Percentiles rank a stretch among this genome's conserved stretches.
These are phyloP conservation scores for Trypanosoma mega DNA, from an alignment of 208 protist genomes.

Conservation along the genomic window DNA sequence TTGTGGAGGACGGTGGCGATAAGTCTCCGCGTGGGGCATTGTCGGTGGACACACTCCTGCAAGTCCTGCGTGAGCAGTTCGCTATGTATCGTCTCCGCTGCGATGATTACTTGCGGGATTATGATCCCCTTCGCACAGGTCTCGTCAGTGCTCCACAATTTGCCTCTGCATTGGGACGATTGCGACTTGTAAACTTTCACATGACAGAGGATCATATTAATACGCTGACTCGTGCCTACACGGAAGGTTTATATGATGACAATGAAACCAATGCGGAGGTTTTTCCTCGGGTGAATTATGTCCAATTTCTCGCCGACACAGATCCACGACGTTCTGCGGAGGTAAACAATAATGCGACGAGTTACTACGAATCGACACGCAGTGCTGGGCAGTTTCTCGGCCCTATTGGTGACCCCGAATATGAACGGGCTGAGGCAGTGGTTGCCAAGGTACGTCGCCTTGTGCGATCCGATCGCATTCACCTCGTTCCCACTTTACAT, in stretches of 20 bases:
- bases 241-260: constrained; percentile 19
- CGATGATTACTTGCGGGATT: constrained; percentile 80
- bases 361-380: constrained; percentile 61
- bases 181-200: constrained; percentile 74
- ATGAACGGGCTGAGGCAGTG: constrained; percentile 32
- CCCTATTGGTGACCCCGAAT: constrained; percentile 27
- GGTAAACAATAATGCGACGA: constrained; percentile 24
- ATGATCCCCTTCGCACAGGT: constrained; percentile 83
- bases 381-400: constrained; percentile 49
- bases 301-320: constrained; percentile 67
- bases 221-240: constrained; percentile 67
- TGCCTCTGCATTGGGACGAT: constrained; percentile 68
- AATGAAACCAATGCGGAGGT: constrained; percentile 19
- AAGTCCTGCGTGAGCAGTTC: constrained; percentile 62
- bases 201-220: constrained; percentile 64
- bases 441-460: constrained; percentile 55
- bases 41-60: constrained; percentile 48
- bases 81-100: constrained; percentile 73
- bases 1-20: too few species aligned
- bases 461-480: constrained; percentile 73
- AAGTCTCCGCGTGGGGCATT: constrained; percentile 9
- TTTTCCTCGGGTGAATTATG: constrained; percentile 64
- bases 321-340: constrained; percentile 40
- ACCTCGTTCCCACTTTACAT: constrained; percentile 77
- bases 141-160: constrained; percentile 80